Conservation (phyloP, 345 rosid species). For the Crucihimalaya himalaica region DNA sequence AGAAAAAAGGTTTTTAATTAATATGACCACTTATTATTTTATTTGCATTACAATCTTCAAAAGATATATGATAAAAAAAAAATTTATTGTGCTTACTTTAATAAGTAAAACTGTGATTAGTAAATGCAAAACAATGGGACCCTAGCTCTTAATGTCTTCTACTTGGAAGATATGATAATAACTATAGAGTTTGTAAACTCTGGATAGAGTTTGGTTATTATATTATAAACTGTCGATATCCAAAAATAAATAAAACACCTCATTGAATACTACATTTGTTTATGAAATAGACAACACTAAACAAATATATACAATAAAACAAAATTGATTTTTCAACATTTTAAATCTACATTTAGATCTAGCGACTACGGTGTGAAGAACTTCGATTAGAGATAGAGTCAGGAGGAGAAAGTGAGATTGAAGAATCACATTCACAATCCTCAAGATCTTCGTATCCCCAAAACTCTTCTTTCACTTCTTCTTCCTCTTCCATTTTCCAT, state of each 20-base stretch:
- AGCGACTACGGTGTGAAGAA: conserved; percentile 40
- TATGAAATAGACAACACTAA: conserved; percentile 36
- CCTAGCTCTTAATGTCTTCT: conserved; percentile 26
- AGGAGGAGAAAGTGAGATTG: conserved; percentile 62
- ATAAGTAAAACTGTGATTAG: conserved; percentile 9
- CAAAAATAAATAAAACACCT: conserved; percentile 33
- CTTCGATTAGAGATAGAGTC: conserved; percentile 61
- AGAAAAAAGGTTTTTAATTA: background rate
- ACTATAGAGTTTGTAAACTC: conserved; percentile 6
- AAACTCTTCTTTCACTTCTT: conserved; percentile 69
- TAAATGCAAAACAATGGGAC: conserved; percentile 21
- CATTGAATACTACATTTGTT: conserved; percentile 32
- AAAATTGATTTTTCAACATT: conserved; percentile 29
- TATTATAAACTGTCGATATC: conserved; percentile 30
- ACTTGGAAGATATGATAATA: conserved; percentile 24
- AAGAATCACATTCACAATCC: conserved; percentile 60
- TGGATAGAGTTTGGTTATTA: conserved; percentile 20
- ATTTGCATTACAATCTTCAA: background rate
- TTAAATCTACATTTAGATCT: conserved; percentile 32
- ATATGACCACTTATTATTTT: background rate
- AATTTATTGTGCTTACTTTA: conserved; percentile 5
- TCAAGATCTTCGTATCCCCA: conserved; percentile 91
- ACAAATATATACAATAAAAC: conserved; percentile 37
- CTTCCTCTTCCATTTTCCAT: conserved; percentile 86
- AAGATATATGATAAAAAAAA: background rate